Evolutionary conservation across 148 eudicot genomes (phyloP).

Genomic region (Nyssa sinensis): DNA sequence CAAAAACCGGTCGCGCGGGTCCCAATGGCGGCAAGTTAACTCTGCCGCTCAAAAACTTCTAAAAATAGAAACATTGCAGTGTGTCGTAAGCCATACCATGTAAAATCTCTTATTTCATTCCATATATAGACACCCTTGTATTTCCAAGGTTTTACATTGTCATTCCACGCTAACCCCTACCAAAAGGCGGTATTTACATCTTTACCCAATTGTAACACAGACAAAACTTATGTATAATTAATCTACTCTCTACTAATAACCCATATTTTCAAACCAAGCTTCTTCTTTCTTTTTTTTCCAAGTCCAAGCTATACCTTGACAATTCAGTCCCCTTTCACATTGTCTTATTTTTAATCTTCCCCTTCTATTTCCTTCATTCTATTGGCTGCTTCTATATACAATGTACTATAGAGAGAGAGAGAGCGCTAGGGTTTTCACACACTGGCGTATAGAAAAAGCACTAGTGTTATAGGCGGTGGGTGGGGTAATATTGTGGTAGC

Average conservation of each 20-base stretch:
- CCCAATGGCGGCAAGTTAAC: neutral
- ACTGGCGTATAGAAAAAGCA: constrained; percentile 21
- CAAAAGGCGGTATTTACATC: neutral
- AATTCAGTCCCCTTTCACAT: neutral
- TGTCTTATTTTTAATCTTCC: neutral
- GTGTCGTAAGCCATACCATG: neutral
- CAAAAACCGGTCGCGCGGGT: neutral
- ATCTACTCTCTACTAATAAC: neutral
- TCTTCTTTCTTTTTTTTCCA: neutral
- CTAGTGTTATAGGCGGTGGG: constrained; percentile 4
- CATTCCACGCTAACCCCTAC: neutral
- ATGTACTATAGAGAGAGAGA: neutral
- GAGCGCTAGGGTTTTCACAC: neutral
- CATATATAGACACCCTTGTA: neutral
- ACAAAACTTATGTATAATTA: neutral
- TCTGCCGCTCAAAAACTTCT: neutral
- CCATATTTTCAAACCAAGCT: neutral
- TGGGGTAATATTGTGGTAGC: neutral
- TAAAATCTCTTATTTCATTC: neutral
- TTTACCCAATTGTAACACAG: neutral
- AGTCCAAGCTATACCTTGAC: too few species aligned
- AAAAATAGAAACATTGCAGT: neutral
- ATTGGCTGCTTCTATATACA: constrained; percentile 23
- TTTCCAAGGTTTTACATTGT: neutral
- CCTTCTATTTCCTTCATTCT: constrained; percentile 13